These are phyloP conservation scores for Iris pallida DNA, from an alignment of 116 monocot genomes.

Conservation along the genomic window DNA sequence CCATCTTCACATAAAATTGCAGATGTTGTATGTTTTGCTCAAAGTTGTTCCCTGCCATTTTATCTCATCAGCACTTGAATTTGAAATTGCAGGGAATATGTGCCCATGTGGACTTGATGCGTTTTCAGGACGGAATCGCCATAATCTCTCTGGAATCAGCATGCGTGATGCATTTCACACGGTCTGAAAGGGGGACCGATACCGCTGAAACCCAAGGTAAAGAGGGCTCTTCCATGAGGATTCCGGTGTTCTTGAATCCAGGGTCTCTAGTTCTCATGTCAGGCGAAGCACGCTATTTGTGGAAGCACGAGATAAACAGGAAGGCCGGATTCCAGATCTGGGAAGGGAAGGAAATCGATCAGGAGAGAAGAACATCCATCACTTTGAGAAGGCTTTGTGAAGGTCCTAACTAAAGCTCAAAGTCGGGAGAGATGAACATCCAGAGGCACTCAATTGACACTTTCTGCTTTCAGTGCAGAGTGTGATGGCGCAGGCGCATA, in stretches of 20 bases:
- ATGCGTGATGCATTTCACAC: conserved; percentile 88
- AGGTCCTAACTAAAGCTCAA: not conserved
- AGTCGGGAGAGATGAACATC: no score
- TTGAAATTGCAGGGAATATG: conserved; percentile 62
- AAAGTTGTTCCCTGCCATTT: not conserved
- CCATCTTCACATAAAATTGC: no score
- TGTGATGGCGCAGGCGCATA: no score
- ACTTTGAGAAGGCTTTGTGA: conserved; percentile 72
- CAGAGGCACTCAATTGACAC: no score
- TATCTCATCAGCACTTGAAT: not conserved
- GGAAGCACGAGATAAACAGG: conserved; percentile 93
- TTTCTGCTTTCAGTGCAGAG: no score
- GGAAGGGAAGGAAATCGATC: conserved; percentile 64
- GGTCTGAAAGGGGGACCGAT: conserved; percentile 1
- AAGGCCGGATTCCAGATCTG: conserved; percentile 58
- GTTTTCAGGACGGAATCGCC: conserved; percentile 93
- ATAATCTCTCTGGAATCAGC: conserved; percentile 73
- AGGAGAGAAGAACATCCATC: conserved; percentile 69
- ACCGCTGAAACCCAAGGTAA: not conserved
- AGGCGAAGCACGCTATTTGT: conserved; percentile 77
- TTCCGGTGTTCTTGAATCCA: conserved; percentile 61
- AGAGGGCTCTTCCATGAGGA: conserved; percentile 1
- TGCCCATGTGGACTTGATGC: conserved; percentile 78
- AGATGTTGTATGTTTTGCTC: not conserved
- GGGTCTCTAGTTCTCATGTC: conserved; percentile 79